These are phyloP conservation scores for Kodamaea hsintzibuensis DNA, from an alignment of 805 yeast genomes.

Conservation along the genomic window DNA sequence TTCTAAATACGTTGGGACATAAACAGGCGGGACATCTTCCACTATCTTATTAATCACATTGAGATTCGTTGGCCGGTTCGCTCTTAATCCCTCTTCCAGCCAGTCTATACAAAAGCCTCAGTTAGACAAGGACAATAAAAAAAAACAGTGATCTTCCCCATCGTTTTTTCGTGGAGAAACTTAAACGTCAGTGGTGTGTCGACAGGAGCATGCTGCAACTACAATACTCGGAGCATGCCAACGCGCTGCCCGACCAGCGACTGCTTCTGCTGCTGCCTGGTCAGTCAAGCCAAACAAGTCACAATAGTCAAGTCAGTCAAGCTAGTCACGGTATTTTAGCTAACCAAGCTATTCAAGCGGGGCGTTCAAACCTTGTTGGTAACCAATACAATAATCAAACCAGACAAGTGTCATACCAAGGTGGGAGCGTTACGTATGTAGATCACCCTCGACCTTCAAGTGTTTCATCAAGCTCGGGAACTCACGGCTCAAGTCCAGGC, in stretches of 20 bases:
- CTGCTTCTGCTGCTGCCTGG: neutral
- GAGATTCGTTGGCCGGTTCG: neutral
- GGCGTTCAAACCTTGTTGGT: neutral
- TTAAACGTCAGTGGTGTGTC: neutral
- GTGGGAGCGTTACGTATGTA: neutral
- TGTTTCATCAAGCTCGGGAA: neutral
- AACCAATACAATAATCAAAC: neutral
- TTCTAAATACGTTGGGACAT: neutral
- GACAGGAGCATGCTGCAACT: neutral
- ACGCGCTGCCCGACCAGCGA: neutral
- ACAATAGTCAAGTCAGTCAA: neutral
- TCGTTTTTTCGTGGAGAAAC: neutral
- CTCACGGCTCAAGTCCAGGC: neutral
- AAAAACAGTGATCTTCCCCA: slow-evolving; percentile 3
- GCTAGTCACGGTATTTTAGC: neutral
- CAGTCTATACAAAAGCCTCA: neutral
- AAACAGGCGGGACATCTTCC: neutral
- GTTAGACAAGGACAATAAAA: neutral
- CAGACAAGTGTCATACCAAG: neutral
- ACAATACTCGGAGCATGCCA: neutral
- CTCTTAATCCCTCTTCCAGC: neutral
- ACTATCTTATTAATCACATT: neutral
- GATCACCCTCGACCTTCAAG: neutral
- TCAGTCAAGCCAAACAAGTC: neutral
- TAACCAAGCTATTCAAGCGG: neutral